These are phyloP conservation scores for Acorus calamus DNA, from an alignment of 106 monocot species.

Conservation along the genomic window DNA sequence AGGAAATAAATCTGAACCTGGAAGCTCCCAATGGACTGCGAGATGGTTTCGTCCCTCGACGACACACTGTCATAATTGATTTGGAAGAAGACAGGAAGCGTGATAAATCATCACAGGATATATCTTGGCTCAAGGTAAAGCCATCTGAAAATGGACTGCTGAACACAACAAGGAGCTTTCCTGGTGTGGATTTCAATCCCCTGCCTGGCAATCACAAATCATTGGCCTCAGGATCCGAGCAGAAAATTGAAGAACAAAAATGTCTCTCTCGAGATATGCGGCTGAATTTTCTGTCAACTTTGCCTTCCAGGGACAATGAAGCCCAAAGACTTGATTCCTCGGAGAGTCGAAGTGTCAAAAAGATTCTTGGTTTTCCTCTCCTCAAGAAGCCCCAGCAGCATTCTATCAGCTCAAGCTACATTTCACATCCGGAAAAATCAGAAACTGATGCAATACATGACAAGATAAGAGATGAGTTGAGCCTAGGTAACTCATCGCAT, in stretches of 20 bases:
- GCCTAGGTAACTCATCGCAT: neutral
- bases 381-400: neutral
- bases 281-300: neutral
- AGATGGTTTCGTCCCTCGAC: neutral
- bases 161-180: neutral
- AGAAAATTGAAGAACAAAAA: neutral
- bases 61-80: neutral
- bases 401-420: neutral
- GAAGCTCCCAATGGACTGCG: constrained; percentile 2
- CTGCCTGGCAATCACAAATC: neutral
- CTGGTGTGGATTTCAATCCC: neutral
- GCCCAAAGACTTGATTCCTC: neutral
- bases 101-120: neutral
- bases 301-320: neutral
- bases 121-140: neutral
- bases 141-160: neutral
- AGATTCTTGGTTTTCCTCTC: neutral
- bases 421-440: neutral
- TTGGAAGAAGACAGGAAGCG: neutral
- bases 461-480: neutral
- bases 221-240: neutral
- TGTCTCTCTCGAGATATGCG: neutral
- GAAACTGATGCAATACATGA: neutral
- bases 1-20: constrained; percentile 8
- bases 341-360: neutral